phyloP scores from a whole-genome alignment of 306 rosid species.

The Cucurbita pepo region DNA sequence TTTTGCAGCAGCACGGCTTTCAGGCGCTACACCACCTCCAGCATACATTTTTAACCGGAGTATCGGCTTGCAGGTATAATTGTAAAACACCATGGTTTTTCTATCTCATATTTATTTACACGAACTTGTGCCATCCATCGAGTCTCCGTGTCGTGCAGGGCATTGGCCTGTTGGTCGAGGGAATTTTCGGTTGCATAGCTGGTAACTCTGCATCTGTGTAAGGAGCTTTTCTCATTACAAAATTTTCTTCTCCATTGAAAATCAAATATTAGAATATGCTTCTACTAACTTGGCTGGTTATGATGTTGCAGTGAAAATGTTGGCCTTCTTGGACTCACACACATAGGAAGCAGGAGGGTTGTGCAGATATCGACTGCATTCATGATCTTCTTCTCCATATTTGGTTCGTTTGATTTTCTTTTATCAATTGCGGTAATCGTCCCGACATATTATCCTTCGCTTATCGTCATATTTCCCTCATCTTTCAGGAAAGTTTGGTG shows the following conservation, averaged over 20 bases:
- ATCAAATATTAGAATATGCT: background rate
- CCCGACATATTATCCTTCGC: background rate
- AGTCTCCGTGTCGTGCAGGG: slow-evolving; percentile 35
- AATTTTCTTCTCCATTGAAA: background rate
- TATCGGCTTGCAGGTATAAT: slow-evolving; percentile 66
- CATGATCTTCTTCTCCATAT: slow-evolving; percentile 89
- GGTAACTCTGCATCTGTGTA: slow-evolving; percentile 92
- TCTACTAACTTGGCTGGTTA: background rate
- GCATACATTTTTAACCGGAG: slow-evolving; percentile 64
- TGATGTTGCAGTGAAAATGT: slow-evolving; percentile 68
- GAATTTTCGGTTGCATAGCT: slow-evolving; percentile 63
- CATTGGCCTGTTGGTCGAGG: slow-evolving; percentile 60
- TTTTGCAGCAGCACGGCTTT: slow-evolving; percentile 83
- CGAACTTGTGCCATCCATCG: background rate
- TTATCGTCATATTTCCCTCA: background rate
- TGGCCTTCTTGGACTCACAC: slow-evolving; percentile 83
- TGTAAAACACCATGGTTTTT: background rate
- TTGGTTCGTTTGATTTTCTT: slow-evolving; percentile 34
- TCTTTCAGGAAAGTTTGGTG: slow-evolving; percentile 86
- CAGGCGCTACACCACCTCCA: slow-evolving; percentile 98
- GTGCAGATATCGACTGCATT: slow-evolving; percentile 83
- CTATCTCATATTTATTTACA: background rate
- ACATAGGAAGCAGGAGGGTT: slow-evolving; percentile 88
- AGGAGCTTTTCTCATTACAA: slow-evolving; percentile 16
- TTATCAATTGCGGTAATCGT: background rate